A percentile compares a stretch with the other conserved stretches of the same genome.
These are phyloP conservation scores for Cochlearia excelsa DNA, from an alignment of 345 rosid species.

Conservation along the genomic window DNA sequence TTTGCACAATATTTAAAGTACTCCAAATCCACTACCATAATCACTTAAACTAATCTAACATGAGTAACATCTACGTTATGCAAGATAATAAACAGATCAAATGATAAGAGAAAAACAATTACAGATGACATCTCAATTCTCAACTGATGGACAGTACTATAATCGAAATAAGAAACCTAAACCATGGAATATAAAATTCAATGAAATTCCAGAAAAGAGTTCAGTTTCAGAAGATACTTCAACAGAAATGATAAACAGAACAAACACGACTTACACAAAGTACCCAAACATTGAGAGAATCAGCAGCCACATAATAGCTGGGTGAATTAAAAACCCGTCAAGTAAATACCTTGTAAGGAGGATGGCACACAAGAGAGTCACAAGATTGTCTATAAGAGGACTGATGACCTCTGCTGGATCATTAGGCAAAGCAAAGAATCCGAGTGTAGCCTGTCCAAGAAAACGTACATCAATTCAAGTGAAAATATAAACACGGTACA, in stretches of 20 bases:
- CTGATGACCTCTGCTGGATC: slow-evolving; percentile 81
- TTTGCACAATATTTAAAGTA: neutral
- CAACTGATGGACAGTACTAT: slow-evolving; percentile 7
- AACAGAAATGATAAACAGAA: slow-evolving; percentile 10
- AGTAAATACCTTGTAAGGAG: slow-evolving; percentile 82
- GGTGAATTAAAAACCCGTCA: slow-evolving; percentile 8
- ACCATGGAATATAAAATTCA: neutral
- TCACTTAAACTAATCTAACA: slow-evolving; percentile 20
- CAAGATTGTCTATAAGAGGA: slow-evolving; percentile 88
- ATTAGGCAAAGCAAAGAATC: slow-evolving; percentile 88
- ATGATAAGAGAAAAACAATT: slow-evolving; percentile 7
- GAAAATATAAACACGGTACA: slow-evolving; percentile 10
- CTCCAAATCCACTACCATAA: slow-evolving; percentile 15
- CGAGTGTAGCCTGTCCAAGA: slow-evolving; percentile 80
- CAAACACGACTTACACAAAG: neutral
- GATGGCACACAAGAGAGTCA: slow-evolving; percentile 91
- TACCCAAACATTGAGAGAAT: slow-evolving; percentile 18
- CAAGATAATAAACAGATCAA: slow-evolving; percentile 15
- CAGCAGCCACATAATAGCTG: slow-evolving; percentile 15
- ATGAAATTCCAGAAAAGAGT: slow-evolving; percentile 1
- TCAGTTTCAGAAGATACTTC: slow-evolving; percentile 14
- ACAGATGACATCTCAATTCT: neutral
- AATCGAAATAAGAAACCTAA: slow-evolving; percentile 21
- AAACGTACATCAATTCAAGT: slow-evolving; percentile 15
- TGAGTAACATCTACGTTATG: slow-evolving; percentile 17